Conservation (phyloP, 371 early-diverging fungal genomes). For the Globomyces sp. region DNA sequence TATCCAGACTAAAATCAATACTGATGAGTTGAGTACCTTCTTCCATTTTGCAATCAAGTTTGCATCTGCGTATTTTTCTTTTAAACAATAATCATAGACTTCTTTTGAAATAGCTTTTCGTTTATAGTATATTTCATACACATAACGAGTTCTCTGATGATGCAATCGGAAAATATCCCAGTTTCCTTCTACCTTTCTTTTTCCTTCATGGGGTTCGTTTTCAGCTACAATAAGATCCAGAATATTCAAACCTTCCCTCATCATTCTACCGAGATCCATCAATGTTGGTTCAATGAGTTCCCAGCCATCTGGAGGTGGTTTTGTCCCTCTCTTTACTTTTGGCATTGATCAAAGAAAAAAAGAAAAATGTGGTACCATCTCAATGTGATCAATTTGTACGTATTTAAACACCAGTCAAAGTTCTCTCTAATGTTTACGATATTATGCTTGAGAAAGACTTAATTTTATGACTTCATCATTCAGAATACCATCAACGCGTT, state of each 20-base stretch:
- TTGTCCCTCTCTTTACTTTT: conserved; percentile 59
- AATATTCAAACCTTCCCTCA: conserved; percentile 71
- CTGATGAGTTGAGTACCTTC: conserved; percentile 61
- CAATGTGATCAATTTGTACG: no score
- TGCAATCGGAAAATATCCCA: conserved; percentile 98
- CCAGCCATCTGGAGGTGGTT: conserved; percentile 91
- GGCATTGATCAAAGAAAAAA: conserved; percentile 27
- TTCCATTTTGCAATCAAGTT: conserved; percentile 97
- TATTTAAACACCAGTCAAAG: no score
- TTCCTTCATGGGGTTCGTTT: conserved; percentile 92
- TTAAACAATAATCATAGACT: conserved; percentile 88
- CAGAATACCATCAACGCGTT: no score
- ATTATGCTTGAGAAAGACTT: no score
- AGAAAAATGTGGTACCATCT: no score
- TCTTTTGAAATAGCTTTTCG: conserved; percentile 90
- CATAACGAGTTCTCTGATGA: conserved; percentile 94
- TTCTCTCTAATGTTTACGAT: no score
- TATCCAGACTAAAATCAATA: conserved; percentile 75
- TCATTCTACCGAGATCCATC: conserved; percentile 84
- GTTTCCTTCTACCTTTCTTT: conserved; percentile 86
- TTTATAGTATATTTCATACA: conserved; percentile 94
- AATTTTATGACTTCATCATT: no score
- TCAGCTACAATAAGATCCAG: conserved; percentile 58
- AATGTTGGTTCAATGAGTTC: conserved; percentile 95
- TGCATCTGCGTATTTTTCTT: conserved; percentile 91